Percentiles rank a stretch among this genome's conserved stretches.
These are phyloP conservation scores for Drosera capensis DNA, from an alignment of 148 eudicot species.

Conservation along the genomic window DNA sequence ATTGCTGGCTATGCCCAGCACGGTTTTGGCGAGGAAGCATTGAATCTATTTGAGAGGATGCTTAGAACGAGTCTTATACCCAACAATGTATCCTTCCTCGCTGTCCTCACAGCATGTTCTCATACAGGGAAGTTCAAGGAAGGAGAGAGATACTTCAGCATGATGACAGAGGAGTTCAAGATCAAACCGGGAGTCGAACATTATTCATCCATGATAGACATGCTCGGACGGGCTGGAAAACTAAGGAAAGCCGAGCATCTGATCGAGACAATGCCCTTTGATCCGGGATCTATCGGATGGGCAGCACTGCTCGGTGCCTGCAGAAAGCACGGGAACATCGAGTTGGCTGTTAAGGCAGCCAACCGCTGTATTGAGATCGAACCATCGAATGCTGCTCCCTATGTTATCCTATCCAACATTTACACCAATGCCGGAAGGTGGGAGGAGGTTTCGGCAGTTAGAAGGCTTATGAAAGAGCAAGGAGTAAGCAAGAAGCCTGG, in stretches of 20 bases:
- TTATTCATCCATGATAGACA: conserved; percentile 77
- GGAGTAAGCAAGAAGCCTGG: conserved; percentile 61
- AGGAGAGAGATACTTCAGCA: conserved; percentile 36
- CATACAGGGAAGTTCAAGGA: conserved; percentile 64
- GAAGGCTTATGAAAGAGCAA: conserved; percentile 43
- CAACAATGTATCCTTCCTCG: conserved; percentile 46
- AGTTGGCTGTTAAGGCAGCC: conserved; percentile 57
- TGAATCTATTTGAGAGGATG: conserved; percentile 50
- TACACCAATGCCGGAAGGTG: conserved; percentile 46
- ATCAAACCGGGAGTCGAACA: conserved; percentile 59
- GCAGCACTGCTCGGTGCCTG: conserved; percentile 63
- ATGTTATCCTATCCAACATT: conserved; percentile 57
- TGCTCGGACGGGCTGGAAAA: conserved; percentile 67
- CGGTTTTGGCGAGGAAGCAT: conserved; percentile 40
- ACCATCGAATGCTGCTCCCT: conserved; percentile 59
- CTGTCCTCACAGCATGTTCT: conserved; percentile 66
- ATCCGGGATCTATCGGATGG: conserved; percentile 57
- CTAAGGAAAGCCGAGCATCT: conserved; percentile 44
- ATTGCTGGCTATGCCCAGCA: conserved; percentile 76
- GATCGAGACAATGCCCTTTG: conserved; percentile 44
- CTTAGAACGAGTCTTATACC: conserved; percentile 31
- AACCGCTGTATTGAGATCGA: conserved; percentile 38
- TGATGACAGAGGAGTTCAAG: conserved; percentile 37
- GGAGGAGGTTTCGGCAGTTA: conserved; percentile 47
- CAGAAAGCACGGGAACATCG: conserved; percentile 48